Percentiles rank a stretch among this genome's conserved stretches.
Conservation (phyloP, 352 stramenopile genomes). For the Phytophthora hibernalis region DNA sequence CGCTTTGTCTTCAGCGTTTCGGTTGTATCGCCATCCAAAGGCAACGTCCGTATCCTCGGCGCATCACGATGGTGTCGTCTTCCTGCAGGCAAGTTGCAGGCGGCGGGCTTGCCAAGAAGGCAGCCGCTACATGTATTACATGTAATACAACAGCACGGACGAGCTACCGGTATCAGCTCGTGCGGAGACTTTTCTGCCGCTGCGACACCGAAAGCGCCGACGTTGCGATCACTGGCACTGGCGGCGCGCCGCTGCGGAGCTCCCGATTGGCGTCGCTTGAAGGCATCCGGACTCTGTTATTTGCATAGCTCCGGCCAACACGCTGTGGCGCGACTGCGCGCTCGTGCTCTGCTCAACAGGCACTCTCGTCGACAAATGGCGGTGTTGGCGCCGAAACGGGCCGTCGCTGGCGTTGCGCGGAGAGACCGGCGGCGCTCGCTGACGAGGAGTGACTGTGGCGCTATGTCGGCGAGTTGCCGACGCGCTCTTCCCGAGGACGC, state of each 20-base stretch:
- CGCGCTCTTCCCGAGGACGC: conserved; percentile 11
- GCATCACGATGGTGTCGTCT: not conserved
- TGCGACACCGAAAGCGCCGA: conserved; percentile 21
- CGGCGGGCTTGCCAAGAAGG: too few relatives aligned
- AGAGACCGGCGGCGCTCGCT: conserved; percentile 30
- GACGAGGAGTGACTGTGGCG: conserved; percentile 26
- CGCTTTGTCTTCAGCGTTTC: conserved; percentile 25
- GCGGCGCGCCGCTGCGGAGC: conserved; percentile 11
- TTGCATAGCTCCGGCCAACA: conserved; percentile 39
- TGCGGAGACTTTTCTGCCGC: conserved; percentile 17
- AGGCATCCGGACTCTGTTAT: conserved; percentile 34
- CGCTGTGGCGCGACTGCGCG: conserved; percentile 26
- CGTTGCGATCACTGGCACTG: not conserved
- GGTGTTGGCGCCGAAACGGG: conserved; percentile 34
- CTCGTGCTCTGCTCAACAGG: conserved; percentile 19
- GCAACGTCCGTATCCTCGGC: conserved; percentile 21
- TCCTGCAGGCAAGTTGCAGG: too few relatives aligned
- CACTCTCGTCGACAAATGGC: conserved; percentile 33
- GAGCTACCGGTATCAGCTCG: too few relatives aligned
- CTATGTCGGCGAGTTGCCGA: conserved; percentile 25
- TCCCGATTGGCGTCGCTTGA: conserved; percentile 14
- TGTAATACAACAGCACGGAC: not conserved
- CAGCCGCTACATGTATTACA: too few relatives aligned
- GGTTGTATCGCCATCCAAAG: conserved; percentile 34
- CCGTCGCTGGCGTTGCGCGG: conserved; percentile 25